Conservation (phyloP, 345 rosid species). For the Linum lewisii region DNA sequence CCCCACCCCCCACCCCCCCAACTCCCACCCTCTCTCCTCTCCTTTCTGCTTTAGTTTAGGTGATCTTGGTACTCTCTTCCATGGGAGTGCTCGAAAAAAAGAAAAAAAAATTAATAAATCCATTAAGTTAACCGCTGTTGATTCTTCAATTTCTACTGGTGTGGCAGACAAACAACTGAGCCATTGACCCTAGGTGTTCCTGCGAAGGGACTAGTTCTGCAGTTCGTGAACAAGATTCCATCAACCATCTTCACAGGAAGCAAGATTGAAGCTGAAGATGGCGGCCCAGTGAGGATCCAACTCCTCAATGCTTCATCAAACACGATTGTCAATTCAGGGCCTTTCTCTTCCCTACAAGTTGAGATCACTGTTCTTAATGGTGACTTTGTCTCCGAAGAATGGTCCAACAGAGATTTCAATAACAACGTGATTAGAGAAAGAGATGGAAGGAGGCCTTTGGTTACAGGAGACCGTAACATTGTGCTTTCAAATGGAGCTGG, state of each 20-base stretch:
- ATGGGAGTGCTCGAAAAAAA: too few species aligned
- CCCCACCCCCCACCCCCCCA: too few species aligned
- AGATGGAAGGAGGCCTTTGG: conserved; percentile 56
- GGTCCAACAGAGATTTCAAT: conserved; percentile 37
- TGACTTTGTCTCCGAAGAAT: conserved; percentile 43
- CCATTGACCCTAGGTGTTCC: background rate
- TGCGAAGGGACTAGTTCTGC: conserved; percentile 26
- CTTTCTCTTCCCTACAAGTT: conserved; percentile 39
- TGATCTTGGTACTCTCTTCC: too few species aligned
- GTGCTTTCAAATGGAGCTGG: conserved; percentile 42
- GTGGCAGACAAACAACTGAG: background rate
- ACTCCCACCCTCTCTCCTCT: too few species aligned
- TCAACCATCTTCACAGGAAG: conserved; percentile 46
- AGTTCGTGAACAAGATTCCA: conserved; percentile 30
- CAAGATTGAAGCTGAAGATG: conserved; percentile 40
- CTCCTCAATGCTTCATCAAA: conserved; percentile 37
- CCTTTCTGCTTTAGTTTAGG: too few species aligned
- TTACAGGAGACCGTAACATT: conserved; percentile 52
- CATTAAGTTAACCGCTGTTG: too few species aligned
- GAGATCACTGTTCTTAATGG: conserved; percentile 56
- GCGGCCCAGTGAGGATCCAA: conserved; percentile 29
- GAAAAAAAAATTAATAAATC: too few species aligned
- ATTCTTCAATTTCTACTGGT: background rate
- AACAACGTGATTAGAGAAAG: conserved; percentile 42
- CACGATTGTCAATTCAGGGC: conserved; percentile 27